These are phyloP conservation scores for Sphagnum tenellum DNA, from an alignment of 225 moss, liverwort and hornwort species.

Conservation along the genomic window DNA sequence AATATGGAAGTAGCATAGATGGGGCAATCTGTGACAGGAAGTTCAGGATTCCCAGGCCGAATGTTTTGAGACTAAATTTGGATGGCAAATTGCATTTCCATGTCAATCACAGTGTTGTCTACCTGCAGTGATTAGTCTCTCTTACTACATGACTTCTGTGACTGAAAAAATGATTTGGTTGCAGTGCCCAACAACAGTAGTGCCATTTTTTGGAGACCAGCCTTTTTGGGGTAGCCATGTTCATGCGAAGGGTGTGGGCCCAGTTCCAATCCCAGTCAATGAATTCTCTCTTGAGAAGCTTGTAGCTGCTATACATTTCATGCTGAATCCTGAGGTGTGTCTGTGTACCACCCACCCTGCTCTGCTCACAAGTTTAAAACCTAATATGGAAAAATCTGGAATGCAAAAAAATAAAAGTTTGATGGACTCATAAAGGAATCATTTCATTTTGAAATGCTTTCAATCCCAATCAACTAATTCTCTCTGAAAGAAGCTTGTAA, in stretches of 20 bases:
- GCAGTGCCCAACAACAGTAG: conserved; percentile 95
- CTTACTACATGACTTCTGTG: no score
- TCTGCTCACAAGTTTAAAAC: background rate
- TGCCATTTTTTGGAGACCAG: conserved; percentile 96
- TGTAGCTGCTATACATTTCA: conserved; percentile 71
- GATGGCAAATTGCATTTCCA: no score
- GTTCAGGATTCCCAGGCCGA: no score
- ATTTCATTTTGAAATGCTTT: background rate
- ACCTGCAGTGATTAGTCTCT: no score
- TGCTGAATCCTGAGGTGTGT: conserved; percentile 77
- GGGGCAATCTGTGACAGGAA: no score
- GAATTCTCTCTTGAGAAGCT: conserved; percentile 71
- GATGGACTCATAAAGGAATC: background rate
- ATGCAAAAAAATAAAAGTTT: no score
- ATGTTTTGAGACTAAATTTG: no score
- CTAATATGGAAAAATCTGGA: background rate
- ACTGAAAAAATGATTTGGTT: background rate
- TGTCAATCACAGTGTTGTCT: no score
- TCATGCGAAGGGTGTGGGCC: conserved; percentile 75
- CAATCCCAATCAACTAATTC: background rate
- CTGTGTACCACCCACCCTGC: background rate
- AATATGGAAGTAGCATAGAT: no score
- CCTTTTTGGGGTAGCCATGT: conserved; percentile 91
- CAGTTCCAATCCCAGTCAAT: conserved; percentile 59
- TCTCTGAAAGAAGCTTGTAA: background rate